Evolutionary conservation across 1,139 yeast genomes (phyloP), one percentile per base, ranked within the genome.

Genomic region (Candida tunisiensis): DNA sequence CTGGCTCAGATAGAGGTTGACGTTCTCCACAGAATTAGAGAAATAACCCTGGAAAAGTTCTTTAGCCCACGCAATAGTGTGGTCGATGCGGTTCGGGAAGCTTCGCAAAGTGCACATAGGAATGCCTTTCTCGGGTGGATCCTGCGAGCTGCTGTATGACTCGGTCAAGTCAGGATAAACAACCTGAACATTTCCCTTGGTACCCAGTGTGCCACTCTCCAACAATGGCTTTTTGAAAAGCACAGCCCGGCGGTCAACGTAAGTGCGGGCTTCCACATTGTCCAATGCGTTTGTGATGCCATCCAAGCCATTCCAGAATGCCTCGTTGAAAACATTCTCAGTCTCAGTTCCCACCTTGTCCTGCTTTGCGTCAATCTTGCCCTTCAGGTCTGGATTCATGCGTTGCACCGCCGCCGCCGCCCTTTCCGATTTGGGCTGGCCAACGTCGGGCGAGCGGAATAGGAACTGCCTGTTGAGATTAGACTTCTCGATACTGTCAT

Each of bases 1-100:
- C 54, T 88, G 95, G 25, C 88, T 65, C 48, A 91, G 60, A 52
- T 83, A 88, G 47, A 82, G 57, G 52, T 88, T 88, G 32, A 85
- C 96, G 43, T 83, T 82, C 53, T 82, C 94, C 15, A 94, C 91
- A 16, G 85, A 68, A 36, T 88, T 94, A 23, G 72, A 65, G 52
- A 88, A 88, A 49, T 72, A 80, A n/a, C 91, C 94, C 60, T 79
- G 92, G 65, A 88, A 88, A 45, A 83, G 63, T 14, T 85, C 74
- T 58, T 91, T 88, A 15, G 96, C 93, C 99, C 99, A 88, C 9
- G 98, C 96, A 57, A 88, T 88, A 1, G 99, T 91, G 49, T 88
- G 99, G 49, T 88, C 99, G 44, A 88, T 88, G 55, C 85, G 88
- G 54, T 83, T 82, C 32, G 99, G 99, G 73, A 88, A 88, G 6